These are phyloP conservation scores for Gossypium gossypioides DNA, from an alignment of 441 rosid species.

Conservation along the genomic window DNA sequence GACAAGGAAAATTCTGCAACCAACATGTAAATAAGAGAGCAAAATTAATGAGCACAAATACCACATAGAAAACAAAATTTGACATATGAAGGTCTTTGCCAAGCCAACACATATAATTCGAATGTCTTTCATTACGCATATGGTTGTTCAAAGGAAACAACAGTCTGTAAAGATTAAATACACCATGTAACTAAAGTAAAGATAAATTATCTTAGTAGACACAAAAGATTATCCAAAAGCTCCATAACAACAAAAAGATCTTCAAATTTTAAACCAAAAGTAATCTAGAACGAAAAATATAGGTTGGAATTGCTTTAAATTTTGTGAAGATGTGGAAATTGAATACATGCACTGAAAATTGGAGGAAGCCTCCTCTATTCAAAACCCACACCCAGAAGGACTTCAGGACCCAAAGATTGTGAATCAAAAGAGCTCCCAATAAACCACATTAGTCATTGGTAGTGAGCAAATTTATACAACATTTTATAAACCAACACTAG, in stretches of 20 bases:
- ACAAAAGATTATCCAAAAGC: background rate
- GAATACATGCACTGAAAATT: background rate
- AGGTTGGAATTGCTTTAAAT: background rate
- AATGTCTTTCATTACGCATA: background rate
- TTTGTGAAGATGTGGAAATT: background rate
- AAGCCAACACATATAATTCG: constrained; percentile 7
- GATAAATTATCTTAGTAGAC: background rate
- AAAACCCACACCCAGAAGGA: background rate
- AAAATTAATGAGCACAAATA: background rate
- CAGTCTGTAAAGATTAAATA: background rate
- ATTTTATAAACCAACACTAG: background rate
- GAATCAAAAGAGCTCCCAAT: background rate
- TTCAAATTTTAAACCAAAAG: background rate
- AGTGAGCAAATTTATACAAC: background rate
- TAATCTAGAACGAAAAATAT: background rate
- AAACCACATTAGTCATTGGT: background rate
- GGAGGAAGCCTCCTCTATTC: background rate
- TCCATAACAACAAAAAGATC: background rate
- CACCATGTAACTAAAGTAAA: constrained; percentile 1
- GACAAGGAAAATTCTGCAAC: constrained; percentile 87
- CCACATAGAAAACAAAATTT: background rate
- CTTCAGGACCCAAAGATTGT: background rate
- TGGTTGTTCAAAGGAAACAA: background rate
- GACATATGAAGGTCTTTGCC: constrained; percentile 6
- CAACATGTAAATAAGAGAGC: constrained; percentile 8